These are phyloP conservation scores for Annona squamosa DNA, from an alignment of 164 flowering plant genomes.

Conservation along the genomic window DNA sequence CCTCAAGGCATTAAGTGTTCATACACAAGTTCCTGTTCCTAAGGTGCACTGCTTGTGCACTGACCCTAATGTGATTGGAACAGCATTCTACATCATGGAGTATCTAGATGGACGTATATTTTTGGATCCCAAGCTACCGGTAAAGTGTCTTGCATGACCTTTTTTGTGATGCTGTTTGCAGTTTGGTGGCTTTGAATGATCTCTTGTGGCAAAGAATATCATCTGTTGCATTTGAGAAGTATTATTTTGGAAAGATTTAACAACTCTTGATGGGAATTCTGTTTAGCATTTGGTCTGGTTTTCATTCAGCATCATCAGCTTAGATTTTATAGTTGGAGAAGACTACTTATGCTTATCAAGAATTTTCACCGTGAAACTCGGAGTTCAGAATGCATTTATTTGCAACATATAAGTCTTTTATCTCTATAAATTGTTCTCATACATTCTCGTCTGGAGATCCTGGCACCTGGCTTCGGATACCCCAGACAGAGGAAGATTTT, in stretches of 20 bases:
- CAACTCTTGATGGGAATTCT: background rate
- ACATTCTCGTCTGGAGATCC: too few species aligned
- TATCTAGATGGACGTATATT: conserved; percentile 84
- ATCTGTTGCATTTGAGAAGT: too few species aligned
- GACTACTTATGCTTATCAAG: too few species aligned
- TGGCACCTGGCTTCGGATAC: too few species aligned
- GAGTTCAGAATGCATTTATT: too few species aligned
- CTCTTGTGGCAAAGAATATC: background rate
- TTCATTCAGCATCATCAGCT: background rate
- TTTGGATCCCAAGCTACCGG: conserved; percentile 67
- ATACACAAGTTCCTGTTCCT: conserved; percentile 80
- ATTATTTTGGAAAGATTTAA: too few species aligned
- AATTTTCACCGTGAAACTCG: too few species aligned
- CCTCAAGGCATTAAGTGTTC: conserved; percentile 59
- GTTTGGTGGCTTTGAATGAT: background rate
- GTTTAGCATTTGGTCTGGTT: background rate
- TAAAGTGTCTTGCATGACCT: conserved; percentile 19
- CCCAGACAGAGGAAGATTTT: too few species aligned
- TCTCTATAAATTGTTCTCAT: too few species aligned
- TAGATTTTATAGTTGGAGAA: too few species aligned
- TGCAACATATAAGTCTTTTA: too few species aligned
- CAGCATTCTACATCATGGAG: conserved; percentile 94
- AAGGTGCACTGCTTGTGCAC: conserved; percentile 82
- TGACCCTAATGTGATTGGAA: conserved; percentile 72
- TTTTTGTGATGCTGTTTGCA: background rate